A percentile compares a stretch with the other conserved stretches of the same genome.
Conservation (phyloP, 164 flowering plant species). For the Aristolochia fimbriata region DNA sequence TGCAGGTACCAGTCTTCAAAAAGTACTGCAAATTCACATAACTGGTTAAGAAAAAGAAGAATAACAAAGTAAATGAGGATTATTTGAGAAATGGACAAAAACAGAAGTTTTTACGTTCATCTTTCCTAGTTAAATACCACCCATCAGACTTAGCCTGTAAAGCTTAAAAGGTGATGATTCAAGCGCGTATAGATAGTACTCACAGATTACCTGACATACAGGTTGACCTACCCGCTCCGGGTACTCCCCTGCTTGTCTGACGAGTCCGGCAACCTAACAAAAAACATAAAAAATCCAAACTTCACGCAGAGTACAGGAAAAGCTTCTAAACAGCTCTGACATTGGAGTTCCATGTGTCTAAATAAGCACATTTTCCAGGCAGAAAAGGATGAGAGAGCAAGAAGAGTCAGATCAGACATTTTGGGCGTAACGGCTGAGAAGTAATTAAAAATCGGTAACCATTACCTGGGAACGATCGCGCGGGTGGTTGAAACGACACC, state of each 20-base stretch:
- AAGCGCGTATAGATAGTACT: neutral
- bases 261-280: constrained; percentile 47
- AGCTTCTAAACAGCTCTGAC: neutral
- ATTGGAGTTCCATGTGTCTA: no score
- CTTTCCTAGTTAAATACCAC: neutral
- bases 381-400: neutral
- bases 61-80: neutral
- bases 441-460: constrained; percentile 23
- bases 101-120: neutral
- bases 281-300: neutral
- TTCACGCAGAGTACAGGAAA: neutral
- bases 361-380: no score
- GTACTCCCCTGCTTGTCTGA: constrained; percentile 44
- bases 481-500: constrained; percentile 88
- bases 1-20: constrained; percentile 85
- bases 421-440: neutral
- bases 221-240: constrained; percentile 90
- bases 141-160: neutral
- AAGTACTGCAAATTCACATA: constrained; percentile 45
- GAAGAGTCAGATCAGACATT: neutral
- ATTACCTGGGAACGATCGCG: constrained; percentile 39
- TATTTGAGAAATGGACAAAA: neutral
- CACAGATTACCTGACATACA: constrained; percentile 62
- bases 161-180: neutral
- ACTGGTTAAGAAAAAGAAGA: neutral